Evolutionary conservation across 345 rosid genomes (phyloP).

Genomic region (Hypericum perforatum): DNA sequence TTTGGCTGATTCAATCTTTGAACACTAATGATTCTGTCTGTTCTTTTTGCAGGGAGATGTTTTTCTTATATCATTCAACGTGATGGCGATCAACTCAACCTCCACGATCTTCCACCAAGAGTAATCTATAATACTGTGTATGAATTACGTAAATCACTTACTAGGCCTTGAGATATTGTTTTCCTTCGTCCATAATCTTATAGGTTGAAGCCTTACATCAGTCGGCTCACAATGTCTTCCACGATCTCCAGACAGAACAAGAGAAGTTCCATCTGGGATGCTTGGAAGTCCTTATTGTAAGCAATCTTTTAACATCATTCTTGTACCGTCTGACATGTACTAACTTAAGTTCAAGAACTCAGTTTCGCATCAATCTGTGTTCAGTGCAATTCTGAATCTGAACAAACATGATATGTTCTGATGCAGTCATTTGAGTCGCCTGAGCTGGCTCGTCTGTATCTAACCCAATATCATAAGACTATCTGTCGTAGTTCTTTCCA

Average conservation of each 20-base stretch:
- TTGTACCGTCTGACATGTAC: too few species aligned
- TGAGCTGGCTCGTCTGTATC: too few species aligned
- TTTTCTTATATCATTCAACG: constrained; percentile 43
- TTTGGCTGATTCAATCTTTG: too few species aligned
- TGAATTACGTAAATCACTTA: constrained; percentile 5
- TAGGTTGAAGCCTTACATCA: constrained; percentile 59
- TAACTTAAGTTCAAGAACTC: too few species aligned
- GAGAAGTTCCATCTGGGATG: constrained; percentile 33
- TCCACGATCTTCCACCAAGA: constrained; percentile 46
- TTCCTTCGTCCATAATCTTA: constrained; percentile 7
- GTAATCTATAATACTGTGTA: constrained; percentile 9
- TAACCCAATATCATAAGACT: too few species aligned
- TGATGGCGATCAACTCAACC: constrained; percentile 54
- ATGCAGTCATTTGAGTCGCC: too few species aligned
- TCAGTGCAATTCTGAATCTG: too few species aligned
- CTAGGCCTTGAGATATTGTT: not conserved
- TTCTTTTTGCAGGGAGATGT: constrained; percentile 38
- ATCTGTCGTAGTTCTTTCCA: too few species aligned
- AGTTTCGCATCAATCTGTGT: too few species aligned
- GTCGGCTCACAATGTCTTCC: constrained; percentile 46
- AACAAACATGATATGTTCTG: too few species aligned
- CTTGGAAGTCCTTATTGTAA: constrained; percentile 10
- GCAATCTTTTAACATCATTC: too few species aligned
- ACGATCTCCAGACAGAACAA: constrained; percentile 39
- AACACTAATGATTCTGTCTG: too few species aligned